Conservation (phyloP, 768 basidiomycete species). For the Tulasnella calospora region DNA sequence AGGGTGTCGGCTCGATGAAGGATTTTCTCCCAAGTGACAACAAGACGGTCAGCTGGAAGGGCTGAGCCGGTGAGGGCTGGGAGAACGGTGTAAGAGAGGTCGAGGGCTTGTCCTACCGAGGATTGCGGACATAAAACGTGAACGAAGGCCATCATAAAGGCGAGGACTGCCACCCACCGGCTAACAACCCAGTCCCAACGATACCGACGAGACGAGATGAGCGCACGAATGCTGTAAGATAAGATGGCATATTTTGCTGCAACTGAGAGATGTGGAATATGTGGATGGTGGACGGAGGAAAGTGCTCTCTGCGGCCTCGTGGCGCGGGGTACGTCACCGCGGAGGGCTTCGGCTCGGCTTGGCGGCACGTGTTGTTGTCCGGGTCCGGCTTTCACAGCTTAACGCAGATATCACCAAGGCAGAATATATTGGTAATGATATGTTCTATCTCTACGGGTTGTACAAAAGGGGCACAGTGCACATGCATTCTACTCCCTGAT, state of each 20-base stretch:
- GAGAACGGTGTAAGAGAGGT: background rate
- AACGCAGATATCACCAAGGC: too few species aligned
- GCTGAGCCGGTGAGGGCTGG: background rate
- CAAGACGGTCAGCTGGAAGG: background rate
- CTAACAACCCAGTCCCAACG: background rate
- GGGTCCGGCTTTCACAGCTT: background rate
- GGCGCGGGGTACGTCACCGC: too few species aligned
- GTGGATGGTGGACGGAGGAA: background rate
- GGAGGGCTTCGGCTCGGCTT: background rate
- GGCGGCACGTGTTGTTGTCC: background rate
- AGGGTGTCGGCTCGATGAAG: background rate
- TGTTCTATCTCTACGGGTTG: too few species aligned
- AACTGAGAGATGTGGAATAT: background rate
- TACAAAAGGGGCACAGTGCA: too few species aligned
- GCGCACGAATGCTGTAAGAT: background rate
- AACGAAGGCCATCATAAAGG: background rate
- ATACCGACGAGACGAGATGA: background rate
- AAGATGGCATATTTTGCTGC: background rate
- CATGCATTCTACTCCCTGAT: too few species aligned
- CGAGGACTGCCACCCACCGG: background rate
- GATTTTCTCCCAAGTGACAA: background rate
- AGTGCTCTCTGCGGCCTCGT: background rate
- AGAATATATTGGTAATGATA: too few species aligned
- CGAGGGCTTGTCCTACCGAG: background rate
- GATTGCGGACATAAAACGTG: background rate